Conservation (phyloP, 106 monocot genomes). For the Allium cepa region DNA sequence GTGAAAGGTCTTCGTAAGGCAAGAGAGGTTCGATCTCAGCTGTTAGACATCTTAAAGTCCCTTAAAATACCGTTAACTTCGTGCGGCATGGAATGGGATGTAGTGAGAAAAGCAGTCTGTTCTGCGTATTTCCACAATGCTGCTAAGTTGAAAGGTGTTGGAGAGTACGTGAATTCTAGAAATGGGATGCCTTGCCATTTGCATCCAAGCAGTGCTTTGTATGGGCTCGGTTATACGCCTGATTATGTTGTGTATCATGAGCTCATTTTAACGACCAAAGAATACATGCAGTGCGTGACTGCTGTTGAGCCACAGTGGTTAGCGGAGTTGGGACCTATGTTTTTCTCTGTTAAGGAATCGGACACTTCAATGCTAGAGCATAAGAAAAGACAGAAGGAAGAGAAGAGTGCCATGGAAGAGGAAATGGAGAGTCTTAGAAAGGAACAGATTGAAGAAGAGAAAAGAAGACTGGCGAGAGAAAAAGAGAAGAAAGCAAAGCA, state of each 20-base stretch:
- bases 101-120: constrained; percentile 88
- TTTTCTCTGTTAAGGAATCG: constrained; percentile 85
- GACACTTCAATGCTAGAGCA: constrained; percentile 88
- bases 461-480: constrained; percentile 35
- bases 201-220: constrained; percentile 89
- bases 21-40: constrained; percentile 86
- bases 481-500: constrained; percentile 60
- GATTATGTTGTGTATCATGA: constrained; percentile 96
- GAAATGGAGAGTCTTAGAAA: constrained; percentile 88
- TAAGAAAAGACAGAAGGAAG: constrained; percentile 84
- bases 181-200: constrained; percentile 98
- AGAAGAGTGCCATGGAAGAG: constrained; percentile 88
- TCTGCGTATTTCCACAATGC: constrained; percentile 94
- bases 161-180: constrained; percentile 82
- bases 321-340: constrained; percentile 96
- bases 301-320: constrained; percentile 94
- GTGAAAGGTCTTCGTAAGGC: constrained; percentile 88
- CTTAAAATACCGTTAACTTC: constrained; percentile 77
- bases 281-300: constrained; percentile 98
- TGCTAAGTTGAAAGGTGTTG: constrained; percentile 81
- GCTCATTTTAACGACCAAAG: constrained; percentile 68
- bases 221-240: constrained; percentile 85
- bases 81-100: constrained; percentile 89
- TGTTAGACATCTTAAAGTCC: constrained; percentile 77
- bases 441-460: constrained; percentile 55